Percentiles rank a stretch among this genome's conserved stretches.
phyloP scores from a whole-genome alignment of 2,329 filamentous ascomycete species.

The Bimuria novae-zelandiae region DNA sequence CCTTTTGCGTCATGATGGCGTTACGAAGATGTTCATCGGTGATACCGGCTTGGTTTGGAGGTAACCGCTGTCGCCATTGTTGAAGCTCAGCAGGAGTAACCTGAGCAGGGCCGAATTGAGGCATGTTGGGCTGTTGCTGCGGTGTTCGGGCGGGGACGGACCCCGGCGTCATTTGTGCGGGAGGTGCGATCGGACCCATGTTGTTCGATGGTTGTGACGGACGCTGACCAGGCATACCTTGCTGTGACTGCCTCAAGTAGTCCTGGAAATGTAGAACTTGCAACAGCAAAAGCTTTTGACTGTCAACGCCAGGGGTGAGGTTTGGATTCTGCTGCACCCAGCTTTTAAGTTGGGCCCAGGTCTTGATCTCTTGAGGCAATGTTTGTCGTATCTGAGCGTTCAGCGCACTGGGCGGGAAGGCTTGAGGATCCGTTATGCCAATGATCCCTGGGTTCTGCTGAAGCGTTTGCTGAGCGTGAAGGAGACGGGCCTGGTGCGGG shows the following conservation, averaged over 20 bases:
- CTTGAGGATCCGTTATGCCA: slow-evolving; percentile 34
- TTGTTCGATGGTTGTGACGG: slow-evolving; percentile 29
- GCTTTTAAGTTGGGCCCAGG: slow-evolving; percentile 62
- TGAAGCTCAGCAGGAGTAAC: slow-evolving; percentile 49
- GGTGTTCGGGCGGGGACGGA: slow-evolving; percentile 31
- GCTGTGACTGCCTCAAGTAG: slow-evolving; percentile 35
- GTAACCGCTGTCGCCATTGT: slow-evolving; percentile 41
- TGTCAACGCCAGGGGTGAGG: slow-evolving; percentile 30
- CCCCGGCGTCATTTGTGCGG: slow-evolving; percentile 46
- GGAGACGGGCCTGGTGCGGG: slow-evolving; percentile 32
- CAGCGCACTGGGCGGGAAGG: slow-evolving; percentile 37
- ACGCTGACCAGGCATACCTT: slow-evolving; percentile 22
- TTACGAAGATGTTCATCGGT: slow-evolving; percentile 33
- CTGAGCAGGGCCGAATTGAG: slow-evolving; percentile 28
- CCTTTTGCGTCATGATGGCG: slow-evolving; percentile 30
- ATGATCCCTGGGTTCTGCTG: slow-evolving; percentile 43
- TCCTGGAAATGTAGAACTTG: slow-evolving; percentile 52
- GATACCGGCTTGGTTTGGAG: slow-evolving; percentile 33
- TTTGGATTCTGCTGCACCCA: slow-evolving; percentile 54
- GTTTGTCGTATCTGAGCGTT: slow-evolving; percentile 28
- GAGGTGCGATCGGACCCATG: slow-evolving; percentile 38
- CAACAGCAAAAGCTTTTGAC: slow-evolving; percentile 39
- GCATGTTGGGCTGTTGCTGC: slow-evolving; percentile 36
- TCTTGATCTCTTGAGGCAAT: slow-evolving; percentile 57
- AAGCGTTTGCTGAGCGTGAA: slow-evolving; percentile 31